phyloP scores from a whole-genome alignment of 2,329 filamentous ascomycete genomes.

The Talaromyces islandicus region DNA sequence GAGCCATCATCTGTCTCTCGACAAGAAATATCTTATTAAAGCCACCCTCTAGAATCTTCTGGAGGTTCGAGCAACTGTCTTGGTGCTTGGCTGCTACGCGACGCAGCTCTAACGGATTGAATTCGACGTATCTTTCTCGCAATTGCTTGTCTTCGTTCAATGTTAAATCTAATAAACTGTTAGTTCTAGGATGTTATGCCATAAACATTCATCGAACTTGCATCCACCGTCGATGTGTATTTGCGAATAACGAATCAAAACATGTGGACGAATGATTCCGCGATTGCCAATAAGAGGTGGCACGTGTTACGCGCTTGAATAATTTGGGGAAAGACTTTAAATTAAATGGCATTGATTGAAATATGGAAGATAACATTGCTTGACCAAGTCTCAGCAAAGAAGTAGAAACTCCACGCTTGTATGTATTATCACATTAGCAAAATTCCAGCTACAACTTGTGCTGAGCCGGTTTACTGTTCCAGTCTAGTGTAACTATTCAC shows the following conservation, averaged over 20 bases:
- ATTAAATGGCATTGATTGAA: neutral
- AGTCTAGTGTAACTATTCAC: neutral
- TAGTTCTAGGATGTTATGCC: neutral
- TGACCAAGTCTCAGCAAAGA: neutral
- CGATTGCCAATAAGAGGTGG: too few species aligned
- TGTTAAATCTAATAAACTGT: neutral
- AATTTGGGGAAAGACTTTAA: too few species aligned
- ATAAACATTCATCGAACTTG: neutral
- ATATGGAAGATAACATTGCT: neutral
- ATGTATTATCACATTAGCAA: too few species aligned
- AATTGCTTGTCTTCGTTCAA: neutral
- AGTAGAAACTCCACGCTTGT: too few species aligned
- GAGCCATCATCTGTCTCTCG: constrained; percentile 15
- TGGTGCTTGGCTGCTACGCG: neutral
- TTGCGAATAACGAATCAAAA: constrained; percentile 4
- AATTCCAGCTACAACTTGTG: neutral
- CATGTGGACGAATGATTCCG: neutral
- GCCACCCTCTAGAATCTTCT: constrained; percentile 6
- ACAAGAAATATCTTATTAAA: constrained; percentile 26
- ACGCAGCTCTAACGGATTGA: neutral
- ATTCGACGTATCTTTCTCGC: neutral
- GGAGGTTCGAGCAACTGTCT: neutral
- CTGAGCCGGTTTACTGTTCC: neutral
- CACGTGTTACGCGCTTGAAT: too few species aligned
- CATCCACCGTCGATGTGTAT: constrained; percentile 10